Base-by-base conservation (phyloP, 2,329 filamentous ascomycete species). In the Emergomyces orientalis region DNA sequence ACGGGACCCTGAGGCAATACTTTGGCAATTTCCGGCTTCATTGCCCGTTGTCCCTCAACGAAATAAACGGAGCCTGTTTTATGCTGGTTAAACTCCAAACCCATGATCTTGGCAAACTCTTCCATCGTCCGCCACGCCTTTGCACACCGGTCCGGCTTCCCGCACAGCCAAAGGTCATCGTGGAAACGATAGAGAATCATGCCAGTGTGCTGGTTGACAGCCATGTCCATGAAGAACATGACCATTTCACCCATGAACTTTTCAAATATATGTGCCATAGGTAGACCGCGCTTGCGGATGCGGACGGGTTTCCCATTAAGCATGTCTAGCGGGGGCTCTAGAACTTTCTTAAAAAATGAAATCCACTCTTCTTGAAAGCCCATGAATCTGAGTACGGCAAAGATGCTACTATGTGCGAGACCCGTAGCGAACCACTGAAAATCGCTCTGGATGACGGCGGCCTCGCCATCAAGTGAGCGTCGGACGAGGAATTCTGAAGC, bases 21-120 rank as follows among this genome's bases (percentile, higher is more conserved):
- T 2, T 68, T 62, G 3, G 75, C 69, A 14, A 74, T 68, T 2
- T 39, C 62, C 30, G 49, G 64, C 37, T 68, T 64, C 22, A 45
- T 61, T 22, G 45, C 47, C 25, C 37, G 72, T 60, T 70, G 66
- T n/a, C 30, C 57, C 11, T 63, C 62, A 1, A 76, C 68, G 17
- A 83, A 72, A 1, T 78, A 77, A 0, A 78, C 77, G 0, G 78
- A 78, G 0, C 82, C 83, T 0, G 80, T 81, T 66, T 84, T 84
- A 2, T 70, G 71, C 49, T 66, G 63, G 64, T 80, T 78, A 62
- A 81, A 75, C 56, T 77, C 69, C 1, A 79, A 71, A 0, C 78
- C 77, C 66, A 79, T 78, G 3, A 77, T 69, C 13, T 74, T 65
- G 1, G 77, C 73, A 63, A 80, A 82, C 2, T 72, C 60, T n/a